These are phyloP conservation scores for Psilocybe tampanensis DNA, from an alignment of 768 basidiomycete species.

Conservation along the genomic window DNA sequence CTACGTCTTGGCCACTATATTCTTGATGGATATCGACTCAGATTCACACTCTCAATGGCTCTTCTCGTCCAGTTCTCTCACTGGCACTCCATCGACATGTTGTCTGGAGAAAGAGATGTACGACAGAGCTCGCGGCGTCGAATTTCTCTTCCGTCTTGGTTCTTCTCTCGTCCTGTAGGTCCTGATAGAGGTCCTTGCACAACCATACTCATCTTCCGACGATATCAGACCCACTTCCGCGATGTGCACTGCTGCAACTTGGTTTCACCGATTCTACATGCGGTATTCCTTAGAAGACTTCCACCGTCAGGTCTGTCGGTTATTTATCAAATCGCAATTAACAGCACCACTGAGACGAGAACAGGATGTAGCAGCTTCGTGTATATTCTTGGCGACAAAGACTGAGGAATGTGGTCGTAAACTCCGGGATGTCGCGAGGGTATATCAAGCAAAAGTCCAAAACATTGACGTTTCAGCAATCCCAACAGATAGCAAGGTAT, in stretches of 20 bases:
- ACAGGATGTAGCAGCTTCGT: constrained; percentile 84
- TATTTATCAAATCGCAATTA: constrained; percentile 8
- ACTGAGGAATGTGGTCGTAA: constrained; percentile 90
- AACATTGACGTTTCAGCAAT: constrained; percentile 57
- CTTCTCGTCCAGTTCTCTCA: constrained; percentile 62
- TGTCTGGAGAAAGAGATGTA: constrained; percentile 74
- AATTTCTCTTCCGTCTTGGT: constrained; percentile 84
- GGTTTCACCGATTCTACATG: constrained; percentile 94
- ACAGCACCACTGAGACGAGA: neutral
- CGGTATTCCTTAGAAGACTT: constrained; percentile 82
- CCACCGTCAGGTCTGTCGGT: constrained; percentile 66
- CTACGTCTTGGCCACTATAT: neutral
- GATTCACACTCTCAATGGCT: constrained; percentile 62
- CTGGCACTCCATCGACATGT: constrained; percentile 57
- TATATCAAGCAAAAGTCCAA: constrained; percentile 70
- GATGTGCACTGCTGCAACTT: constrained; percentile 84
- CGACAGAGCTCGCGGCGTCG: constrained; percentile 79
- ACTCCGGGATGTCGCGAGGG: constrained; percentile 79
- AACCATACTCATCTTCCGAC: constrained; percentile 13
- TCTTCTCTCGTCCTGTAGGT: constrained; percentile 77
- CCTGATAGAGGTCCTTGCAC: constrained; percentile 3
- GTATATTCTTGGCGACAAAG: constrained; percentile 89
- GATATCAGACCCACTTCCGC: constrained; percentile 70
- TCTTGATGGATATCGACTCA: constrained; percentile 14
- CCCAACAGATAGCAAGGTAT: constrained; percentile 69